Evolutionary conservation across 495 filamentous ascomycete species (phyloP), one percentile per base, ranked within the genome.

Genomic region (Hypoxylon perforatum): DNA sequence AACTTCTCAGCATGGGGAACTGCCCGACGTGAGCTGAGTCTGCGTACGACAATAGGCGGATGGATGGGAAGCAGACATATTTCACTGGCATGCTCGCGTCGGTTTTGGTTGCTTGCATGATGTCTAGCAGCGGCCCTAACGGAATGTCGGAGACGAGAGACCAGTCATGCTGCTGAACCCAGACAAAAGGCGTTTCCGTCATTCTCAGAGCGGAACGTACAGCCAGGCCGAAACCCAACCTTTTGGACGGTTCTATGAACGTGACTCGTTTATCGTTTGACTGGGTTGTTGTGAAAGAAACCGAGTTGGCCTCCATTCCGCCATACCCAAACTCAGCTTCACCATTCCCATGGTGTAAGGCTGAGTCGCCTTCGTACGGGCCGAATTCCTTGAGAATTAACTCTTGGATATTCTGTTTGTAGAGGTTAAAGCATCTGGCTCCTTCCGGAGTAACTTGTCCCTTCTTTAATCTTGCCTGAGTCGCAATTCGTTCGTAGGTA

Each of bases 121-220:
- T 53, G 1, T 76, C 69, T 7, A 83, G 63, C 10, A 83, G 57
- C 14, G 77, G 57, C 0, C 53, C 48, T 0, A 83, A 42, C 1
- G 77, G 77, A 35, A 83, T 78, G 45, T 80, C 69, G 4, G 74
- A 67, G 23, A 77, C 69, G 0, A 83, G 62, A 18, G 75, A 56
- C 80, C 80, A 83, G 66, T 83, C 80, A 59, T 83, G 80, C 72
- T 83, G 80, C 62, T 83, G 80, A 1, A 83, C 72, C 80, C 80
- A 83, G 39, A 80, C 78, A 44, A 81, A 83, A 8, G 78, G 78
- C 17, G 80, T 83, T 52, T 57, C 45, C 18, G 74, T 70, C 36
- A 80, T 54, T 5, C 80, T 69, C 45, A 83, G 61, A 7, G 78
- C 80, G 0, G 77, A 78, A 36, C 80, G 77, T 49, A 83, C 75